Percentiles rank a stretch among this genome's conserved stretches.
Evolutionary conservation across 306 rosid species (phyloP).

Genomic region (Geum urbanum): DNA sequence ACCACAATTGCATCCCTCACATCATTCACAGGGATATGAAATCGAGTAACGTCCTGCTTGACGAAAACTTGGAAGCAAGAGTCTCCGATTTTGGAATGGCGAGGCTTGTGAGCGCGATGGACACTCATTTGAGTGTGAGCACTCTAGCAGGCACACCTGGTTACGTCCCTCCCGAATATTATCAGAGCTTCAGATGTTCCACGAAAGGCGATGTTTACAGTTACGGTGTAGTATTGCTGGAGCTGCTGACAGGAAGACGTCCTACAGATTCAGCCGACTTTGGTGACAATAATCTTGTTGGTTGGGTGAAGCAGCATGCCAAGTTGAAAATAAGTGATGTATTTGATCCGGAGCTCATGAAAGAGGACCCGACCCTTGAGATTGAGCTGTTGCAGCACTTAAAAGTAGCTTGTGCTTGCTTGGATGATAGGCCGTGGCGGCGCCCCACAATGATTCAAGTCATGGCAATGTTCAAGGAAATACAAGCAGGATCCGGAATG

Average conservation of each 20-base stretch:
- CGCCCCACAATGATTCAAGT: constrained; percentile 94
- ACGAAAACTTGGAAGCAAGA: constrained; percentile 83
- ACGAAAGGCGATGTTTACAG: constrained; percentile 91
- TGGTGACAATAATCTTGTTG: constrained; percentile 96
- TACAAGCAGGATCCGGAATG: constrained; percentile 85
- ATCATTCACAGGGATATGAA: constrained; percentile 98
- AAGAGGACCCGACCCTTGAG: constrained; percentile 74
- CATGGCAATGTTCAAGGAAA: constrained; percentile 86
- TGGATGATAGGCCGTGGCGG: constrained; percentile 73
- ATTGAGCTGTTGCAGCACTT: constrained; percentile 83
- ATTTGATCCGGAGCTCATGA: constrained; percentile 76
- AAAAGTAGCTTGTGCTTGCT: constrained; percentile 76
- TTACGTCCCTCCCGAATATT: constrained; percentile 96
- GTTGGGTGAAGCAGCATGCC: constrained; percentile 96
- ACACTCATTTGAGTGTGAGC: constrained; percentile 95
- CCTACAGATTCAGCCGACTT: constrained; percentile 91
- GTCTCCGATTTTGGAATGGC: constrained; percentile 99
- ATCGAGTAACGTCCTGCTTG: constrained; percentile 89
- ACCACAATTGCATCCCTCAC: constrained; percentile 87
- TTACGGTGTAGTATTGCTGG: constrained; percentile 85
- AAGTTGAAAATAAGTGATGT: constrained; percentile 69
- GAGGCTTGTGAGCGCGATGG: constrained; percentile 91
- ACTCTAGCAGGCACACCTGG: constrained; percentile 96
- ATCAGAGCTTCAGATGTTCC: constrained; percentile 91
- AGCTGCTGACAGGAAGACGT: constrained; percentile 79